Conservation (phyloP, 257 asterid species). For the Cinchona pubescens region DNA sequence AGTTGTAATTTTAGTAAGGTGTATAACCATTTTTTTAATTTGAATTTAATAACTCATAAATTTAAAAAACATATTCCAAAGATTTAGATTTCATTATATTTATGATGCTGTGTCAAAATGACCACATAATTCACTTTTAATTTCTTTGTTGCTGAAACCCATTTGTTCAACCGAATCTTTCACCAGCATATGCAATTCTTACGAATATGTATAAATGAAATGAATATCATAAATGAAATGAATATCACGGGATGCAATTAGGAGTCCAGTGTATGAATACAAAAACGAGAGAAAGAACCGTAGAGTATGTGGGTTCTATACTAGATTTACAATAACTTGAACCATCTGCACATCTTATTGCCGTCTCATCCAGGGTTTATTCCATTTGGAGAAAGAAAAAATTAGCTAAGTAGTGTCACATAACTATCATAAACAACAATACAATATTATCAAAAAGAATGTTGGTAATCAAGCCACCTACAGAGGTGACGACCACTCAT, state of each 20-base stretch:
- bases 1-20: too few relatives aligned
- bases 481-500: neutral
- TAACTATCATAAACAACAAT: conserved; percentile 23
- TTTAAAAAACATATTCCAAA: too few relatives aligned
- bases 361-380: neutral
- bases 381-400: neutral
- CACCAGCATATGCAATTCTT: neutral
- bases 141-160: neutral
- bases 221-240: too few relatives aligned
- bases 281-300: neutral
- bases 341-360: neutral
- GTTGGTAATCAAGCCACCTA: neutral
- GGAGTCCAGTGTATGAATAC: too few relatives aligned
- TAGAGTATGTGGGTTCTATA: neutral
- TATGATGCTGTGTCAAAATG: too few relatives aligned
- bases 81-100: too few relatives aligned
- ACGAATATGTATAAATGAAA: too few relatives aligned
- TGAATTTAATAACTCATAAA: too few relatives aligned
- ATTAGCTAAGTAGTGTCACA: neutral
- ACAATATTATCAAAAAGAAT: conserved; percentile 19
- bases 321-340: neutral
- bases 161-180: neutral
- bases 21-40: too few relatives aligned
- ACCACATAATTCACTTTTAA: neutral
- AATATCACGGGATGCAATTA: too few relatives aligned